phyloP scores from a whole-genome alignment of 2,329 filamentous ascomycete genomes.

The Ascomycota sp. region DNA sequence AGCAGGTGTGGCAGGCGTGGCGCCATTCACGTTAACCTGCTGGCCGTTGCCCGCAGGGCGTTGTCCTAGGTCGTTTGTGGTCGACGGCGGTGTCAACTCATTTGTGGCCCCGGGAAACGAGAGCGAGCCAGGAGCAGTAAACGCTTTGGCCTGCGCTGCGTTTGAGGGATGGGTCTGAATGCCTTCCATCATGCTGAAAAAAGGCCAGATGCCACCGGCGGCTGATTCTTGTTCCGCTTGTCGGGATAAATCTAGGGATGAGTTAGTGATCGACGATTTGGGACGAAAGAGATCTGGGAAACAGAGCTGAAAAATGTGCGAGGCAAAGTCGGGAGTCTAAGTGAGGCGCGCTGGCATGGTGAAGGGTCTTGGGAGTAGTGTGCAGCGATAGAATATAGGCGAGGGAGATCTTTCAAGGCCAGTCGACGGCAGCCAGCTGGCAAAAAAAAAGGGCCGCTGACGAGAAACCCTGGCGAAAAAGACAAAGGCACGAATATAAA shows the following conservation, averaged over 20 bases:
- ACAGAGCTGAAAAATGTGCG: not conserved
- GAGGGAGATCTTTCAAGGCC: not conserved
- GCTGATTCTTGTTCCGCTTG: too few relatives aligned
- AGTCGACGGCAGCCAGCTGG: not conserved
- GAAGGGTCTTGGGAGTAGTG: too few relatives aligned
- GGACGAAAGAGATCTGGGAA: not conserved
- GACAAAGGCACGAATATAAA: slow-evolving; percentile 17
- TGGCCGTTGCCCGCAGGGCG: slow-evolving; percentile 21
- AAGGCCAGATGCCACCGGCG: not conserved
- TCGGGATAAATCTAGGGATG: too few relatives aligned
- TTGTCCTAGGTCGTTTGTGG: slow-evolving; percentile 37
- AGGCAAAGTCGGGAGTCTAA: not conserved
- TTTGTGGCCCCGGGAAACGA: slow-evolving; percentile 74
- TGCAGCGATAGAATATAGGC: too few relatives aligned
- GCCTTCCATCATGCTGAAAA: slow-evolving; percentile 47
- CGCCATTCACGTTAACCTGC: slow-evolving; percentile 51
- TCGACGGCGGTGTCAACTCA: slow-evolving; percentile 64
- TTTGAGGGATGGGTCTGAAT: slow-evolving; percentile 83
- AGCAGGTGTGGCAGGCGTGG: slow-evolving; percentile 76
- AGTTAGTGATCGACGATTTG: not conserved
- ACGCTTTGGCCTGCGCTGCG: slow-evolving; percentile 84
- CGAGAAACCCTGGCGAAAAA: too few relatives aligned
- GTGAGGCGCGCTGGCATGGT: too few relatives aligned
- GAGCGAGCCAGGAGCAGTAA: slow-evolving; percentile 79
- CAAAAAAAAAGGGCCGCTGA: too few relatives aligned